Evolutionary conservation across 225 moss, liverwort and hornwort species (phyloP), one percentile per base, ranked within the genome.

Genomic region (Thuidium tamariscinum): DNA sequence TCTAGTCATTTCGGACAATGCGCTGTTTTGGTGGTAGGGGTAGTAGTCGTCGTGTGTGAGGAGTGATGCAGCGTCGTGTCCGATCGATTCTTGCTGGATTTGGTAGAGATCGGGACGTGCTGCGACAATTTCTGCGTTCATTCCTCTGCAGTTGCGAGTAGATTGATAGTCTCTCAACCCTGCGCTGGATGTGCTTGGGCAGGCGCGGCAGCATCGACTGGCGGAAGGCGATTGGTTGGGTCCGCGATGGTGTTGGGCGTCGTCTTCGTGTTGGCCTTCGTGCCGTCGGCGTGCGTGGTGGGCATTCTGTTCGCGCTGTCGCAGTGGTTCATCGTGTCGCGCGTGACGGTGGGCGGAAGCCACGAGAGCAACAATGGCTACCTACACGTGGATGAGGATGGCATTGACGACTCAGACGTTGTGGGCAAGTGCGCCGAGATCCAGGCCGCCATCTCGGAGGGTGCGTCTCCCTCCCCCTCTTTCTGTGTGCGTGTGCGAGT

Each of bases 321-420:
- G 62, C 96, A 98, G 84, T 98, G 98, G 98, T 93, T 51, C 64
- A 32, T 98, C 26, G 98, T 98, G 30, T 98, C 98, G 11, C 75
- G 62, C 36, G 92, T 98, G 22, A 66, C 63, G 34, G 98, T 98
- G 10, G 88, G 89, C 30, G 82, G 82, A 1, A 77, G 36, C 27
- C 39, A 34, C 52, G 86, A 26, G 27, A 79, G 49, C 79, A 89
- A 92, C 93, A 94, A 95, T 89, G 95, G 96, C 10, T 93, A 95
- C 89, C 85, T 67, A 86, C 92, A 94, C 6, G 93, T 88, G 51
- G 89, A 93, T 16, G 98, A 98, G 89, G 89, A 96, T 17, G 98
- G 98, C 21, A 19, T 86, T 9, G 91, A 93, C 67, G 94, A 95
- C 21, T 5, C 56, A 7, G 51, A 69, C 27, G 88, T 92, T 11